phyloP scores from a whole-genome alignment of 805 yeast genomes.

The Torulaspora gathmanii region DNA sequence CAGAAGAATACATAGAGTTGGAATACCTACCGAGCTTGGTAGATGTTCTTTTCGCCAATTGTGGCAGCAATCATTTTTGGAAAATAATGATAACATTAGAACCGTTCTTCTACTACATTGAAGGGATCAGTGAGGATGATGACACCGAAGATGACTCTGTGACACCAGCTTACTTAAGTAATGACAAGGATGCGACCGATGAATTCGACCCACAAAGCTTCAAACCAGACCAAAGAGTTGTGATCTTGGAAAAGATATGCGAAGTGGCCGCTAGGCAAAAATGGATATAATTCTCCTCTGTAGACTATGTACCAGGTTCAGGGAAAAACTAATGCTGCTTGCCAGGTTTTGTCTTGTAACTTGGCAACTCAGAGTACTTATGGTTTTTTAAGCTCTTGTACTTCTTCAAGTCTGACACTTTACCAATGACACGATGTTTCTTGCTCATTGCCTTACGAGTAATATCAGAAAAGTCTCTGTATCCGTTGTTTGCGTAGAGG shows the following conservation, averaged over 20 bases:
- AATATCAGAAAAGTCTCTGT: conserved; percentile 48
- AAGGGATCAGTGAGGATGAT: conserved; percentile 31
- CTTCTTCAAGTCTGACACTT: conserved; percentile 34
- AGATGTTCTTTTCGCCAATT: conserved; percentile 31
- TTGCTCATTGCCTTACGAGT: conserved; percentile 36
- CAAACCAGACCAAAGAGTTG: conserved; percentile 36
- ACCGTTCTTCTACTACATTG: conserved; percentile 37
- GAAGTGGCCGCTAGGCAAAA: conserved; percentile 37
- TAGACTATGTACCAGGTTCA: not conserved
- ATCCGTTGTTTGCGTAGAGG: conserved; percentile 50
- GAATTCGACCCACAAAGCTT: conserved; percentile 12
- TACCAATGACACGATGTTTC: conserved; percentile 40
- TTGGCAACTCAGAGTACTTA: conserved; percentile 41
- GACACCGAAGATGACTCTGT: conserved; percentile 14
- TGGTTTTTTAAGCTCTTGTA: conserved; percentile 36
- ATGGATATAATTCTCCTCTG: conserved; percentile 26
- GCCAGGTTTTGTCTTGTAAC: conserved; percentile 26
- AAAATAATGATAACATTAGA: conserved; percentile 36
- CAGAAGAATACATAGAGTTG: conserved; percentile 36
- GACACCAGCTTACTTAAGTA: not conserved
- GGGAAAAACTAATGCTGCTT: conserved; percentile 22
- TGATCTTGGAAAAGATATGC: conserved; percentile 36
- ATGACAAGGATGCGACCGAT: conserved; percentile 10
- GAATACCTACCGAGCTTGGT: conserved; percentile 35
- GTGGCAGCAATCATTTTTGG: conserved; percentile 32